Conservation (phyloP, 129 eudicot species). For the Escallonia herrerae region DNA sequence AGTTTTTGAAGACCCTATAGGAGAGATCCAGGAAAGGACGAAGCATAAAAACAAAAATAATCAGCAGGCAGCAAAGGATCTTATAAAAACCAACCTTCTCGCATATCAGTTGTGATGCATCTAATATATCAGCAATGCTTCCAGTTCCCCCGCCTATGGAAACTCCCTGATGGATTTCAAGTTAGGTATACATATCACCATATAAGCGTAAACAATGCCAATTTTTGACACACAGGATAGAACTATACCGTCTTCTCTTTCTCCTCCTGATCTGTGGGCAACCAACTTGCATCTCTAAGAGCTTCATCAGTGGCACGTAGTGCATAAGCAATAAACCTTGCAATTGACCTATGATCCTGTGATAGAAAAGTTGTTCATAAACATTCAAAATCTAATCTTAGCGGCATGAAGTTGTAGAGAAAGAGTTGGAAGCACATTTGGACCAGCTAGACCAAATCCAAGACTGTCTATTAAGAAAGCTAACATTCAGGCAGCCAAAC, state of each 20-base stretch:
- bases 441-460: no score
- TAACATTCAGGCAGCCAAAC: no score
- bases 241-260: conserved; percentile 75
- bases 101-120: conserved; percentile 84
- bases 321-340: conserved; percentile 94
- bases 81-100: conserved; percentile 58
- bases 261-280: conserved; percentile 60
- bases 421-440: no score
- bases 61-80: background rate
- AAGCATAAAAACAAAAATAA: background rate
- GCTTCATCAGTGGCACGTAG: conserved; percentile 95
- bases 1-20: background rate
- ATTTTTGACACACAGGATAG: background rate
- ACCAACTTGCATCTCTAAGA: conserved; percentile 89
- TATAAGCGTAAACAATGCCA: conserved; percentile 5
- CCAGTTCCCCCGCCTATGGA: conserved; percentile 97
- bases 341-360: conserved; percentile 78
- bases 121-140: conserved; percentile 82
- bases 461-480: no score
- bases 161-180: conserved; percentile 69
- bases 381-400: background rate
- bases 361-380: background rate
- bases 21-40: background rate
- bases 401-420: background rate
- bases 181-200: conserved; percentile 30